Evolutionary conservation across 805 yeast species (phyloP).

Genomic region (Brettanomyces naardenensis): DNA sequence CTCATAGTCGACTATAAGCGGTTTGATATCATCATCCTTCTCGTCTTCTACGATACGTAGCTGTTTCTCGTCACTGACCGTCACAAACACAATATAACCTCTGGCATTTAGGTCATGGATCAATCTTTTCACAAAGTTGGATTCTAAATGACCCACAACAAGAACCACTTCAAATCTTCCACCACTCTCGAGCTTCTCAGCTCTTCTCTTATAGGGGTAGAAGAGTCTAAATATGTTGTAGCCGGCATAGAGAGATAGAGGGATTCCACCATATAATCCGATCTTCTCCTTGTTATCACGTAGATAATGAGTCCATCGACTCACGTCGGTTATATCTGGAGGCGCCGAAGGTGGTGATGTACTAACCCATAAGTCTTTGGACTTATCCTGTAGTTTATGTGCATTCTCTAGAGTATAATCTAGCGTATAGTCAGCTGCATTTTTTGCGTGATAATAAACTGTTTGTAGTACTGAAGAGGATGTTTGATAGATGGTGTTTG

Average conservation of each 20-base stretch:
- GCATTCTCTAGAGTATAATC: background rate
- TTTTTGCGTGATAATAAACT: background rate
- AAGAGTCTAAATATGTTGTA: constrained; percentile 5
- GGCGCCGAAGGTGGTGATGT: background rate
- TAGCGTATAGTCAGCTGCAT: background rate
- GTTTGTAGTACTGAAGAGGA: background rate
- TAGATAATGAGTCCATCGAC: background rate
- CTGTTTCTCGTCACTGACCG: constrained; percentile 59
- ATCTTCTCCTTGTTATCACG: constrained; percentile 1
- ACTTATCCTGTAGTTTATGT: background rate
- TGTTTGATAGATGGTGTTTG: background rate
- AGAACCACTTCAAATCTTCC: constrained; percentile 70
- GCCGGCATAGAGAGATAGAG: constrained; percentile 5
- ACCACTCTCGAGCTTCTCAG: constrained; percentile 56
- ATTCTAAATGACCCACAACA: constrained; percentile 69
- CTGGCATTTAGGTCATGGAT: constrained; percentile 70
- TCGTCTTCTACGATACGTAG: constrained; percentile 45
- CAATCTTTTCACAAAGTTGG: constrained; percentile 60
- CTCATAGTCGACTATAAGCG: constrained; percentile 46
- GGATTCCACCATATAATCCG: constrained; percentile 3
- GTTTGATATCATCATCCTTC: constrained; percentile 60
- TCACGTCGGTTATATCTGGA: background rate
- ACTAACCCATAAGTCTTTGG: background rate
- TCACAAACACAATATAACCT: constrained; percentile 75
- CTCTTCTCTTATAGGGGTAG: constrained; percentile 35